A percentile compares a stretch with the other conserved stretches of the same genome.
Evolutionary conservation across 2,329 filamentous ascomycete species (phyloP).

Genomic region (Fusarium sp.): DNA sequence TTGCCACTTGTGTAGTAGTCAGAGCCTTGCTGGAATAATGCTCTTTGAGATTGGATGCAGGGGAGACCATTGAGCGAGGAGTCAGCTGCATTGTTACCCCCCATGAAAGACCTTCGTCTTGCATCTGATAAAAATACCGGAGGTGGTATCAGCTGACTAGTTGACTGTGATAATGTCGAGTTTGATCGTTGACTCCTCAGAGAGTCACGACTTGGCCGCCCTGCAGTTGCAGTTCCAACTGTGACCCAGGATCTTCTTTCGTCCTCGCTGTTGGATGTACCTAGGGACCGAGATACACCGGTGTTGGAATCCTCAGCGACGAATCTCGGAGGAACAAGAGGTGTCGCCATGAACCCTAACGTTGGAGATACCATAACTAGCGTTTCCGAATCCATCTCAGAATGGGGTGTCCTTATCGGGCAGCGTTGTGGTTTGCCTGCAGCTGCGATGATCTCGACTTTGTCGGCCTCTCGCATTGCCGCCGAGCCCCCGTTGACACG

Average conservation of each 20-base stretch:
- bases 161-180: conserved; percentile 42
- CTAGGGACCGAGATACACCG: conserved; percentile 29
- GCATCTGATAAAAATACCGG: conserved; percentile 41
- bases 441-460: conserved; percentile 8
- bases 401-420: conserved; percentile 30
- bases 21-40: conserved; percentile 31
- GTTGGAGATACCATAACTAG: conserved; percentile 42
- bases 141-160: conserved; percentile 45
- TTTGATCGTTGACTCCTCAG: conserved; percentile 38
- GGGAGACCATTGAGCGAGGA: conserved; percentile 42
- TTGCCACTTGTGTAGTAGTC: conserved; percentile 43
- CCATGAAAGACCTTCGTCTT: conserved; percentile 39
- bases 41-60: conserved; percentile 30
- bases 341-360: conserved; percentile 32
- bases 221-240: conserved; percentile 38
- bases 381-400: conserved; percentile 37
- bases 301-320: conserved; percentile 38
- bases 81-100: conserved; percentile 41
- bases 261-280: conserved; percentile 35
- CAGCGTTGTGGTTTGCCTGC: conserved; percentile 14
- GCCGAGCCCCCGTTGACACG: conserved; percentile 39
- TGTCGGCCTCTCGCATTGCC: conserved; percentile 36
- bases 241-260: conserved; percentile 48
- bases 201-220: conserved; percentile 39
- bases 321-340: conserved; percentile 37